phyloP scores from a whole-genome alignment of 1,284 basidiomycete species.

The Coniophora puteana region DNA sequence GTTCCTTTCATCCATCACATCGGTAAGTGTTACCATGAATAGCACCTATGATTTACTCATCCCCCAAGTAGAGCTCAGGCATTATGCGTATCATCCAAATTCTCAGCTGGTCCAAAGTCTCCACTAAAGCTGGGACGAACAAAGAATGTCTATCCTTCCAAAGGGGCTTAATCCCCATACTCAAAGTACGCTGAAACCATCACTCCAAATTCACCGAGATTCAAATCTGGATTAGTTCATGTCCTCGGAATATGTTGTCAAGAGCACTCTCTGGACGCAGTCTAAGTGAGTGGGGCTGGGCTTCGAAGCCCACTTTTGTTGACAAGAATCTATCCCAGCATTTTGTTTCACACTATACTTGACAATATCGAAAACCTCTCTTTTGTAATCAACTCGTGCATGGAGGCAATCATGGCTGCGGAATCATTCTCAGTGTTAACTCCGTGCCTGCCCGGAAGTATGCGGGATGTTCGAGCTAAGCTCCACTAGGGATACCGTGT shows the following conservation, averaged over 20 bases:
- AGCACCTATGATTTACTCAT: too few species aligned
- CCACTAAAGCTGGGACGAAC: conserved; percentile 29
- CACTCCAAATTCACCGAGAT: conserved; percentile 1
- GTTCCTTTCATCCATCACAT: conserved; percentile 40
- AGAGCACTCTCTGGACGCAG: conserved; percentile 50
- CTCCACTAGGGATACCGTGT: too few species aligned
- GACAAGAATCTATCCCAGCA: conserved; percentile 30
- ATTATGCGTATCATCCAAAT: conserved; percentile 4
- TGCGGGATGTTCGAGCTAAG: too few species aligned
- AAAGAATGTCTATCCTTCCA: conserved; percentile 53
- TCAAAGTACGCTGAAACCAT: conserved; percentile 40
- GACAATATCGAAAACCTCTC: conserved; percentile 46
- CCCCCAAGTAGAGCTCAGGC: too few species aligned
- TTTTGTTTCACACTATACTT: conserved; percentile 50
- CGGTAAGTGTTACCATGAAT: too few species aligned
- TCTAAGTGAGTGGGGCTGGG: too few species aligned
- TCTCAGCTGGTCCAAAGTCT: conserved; percentile 46
- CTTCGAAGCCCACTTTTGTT: too few species aligned
- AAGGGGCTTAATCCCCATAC: conserved; percentile 50
- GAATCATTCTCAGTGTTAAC: too few species aligned
- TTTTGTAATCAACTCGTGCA: conserved; percentile 37
- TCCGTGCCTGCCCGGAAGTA: too few species aligned
- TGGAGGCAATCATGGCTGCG: conserved; percentile 36
- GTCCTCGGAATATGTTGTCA: conserved; percentile 59
- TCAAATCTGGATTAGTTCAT: conserved; percentile 41